Percentiles rank a stretch among this genome's conserved stretches.
phyloP scores from a whole-genome alignment of 805 yeast genomes.

The Candida mattraensis region DNA sequence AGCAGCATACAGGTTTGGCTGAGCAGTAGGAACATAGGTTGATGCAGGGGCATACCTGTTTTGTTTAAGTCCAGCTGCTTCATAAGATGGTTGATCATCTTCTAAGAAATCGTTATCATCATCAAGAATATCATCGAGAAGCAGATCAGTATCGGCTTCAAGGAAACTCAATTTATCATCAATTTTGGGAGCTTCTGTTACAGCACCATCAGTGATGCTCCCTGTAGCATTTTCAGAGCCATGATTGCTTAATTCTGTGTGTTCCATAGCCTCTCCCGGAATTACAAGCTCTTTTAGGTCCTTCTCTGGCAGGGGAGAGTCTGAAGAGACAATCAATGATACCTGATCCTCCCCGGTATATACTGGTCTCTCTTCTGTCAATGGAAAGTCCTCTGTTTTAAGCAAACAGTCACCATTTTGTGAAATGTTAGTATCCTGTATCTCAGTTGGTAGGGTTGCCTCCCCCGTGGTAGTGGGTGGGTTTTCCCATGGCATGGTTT shows the following conservation, averaged over 20 bases:
- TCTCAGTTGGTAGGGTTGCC: conserved; percentile 9
- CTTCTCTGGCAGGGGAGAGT: no score
- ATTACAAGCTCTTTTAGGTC: no score
- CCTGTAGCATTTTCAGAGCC: conserved; percentile 1
- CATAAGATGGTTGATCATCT: conserved; percentile 15
- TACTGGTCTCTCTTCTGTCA: no score
- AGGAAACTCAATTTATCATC: conserved; percentile 43
- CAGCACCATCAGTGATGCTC: conserved; percentile 1
- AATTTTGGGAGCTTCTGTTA: conserved; percentile 7
- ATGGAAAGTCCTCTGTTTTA: no score
- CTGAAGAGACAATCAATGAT: no score
- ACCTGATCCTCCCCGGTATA: no score
- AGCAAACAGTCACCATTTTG: no score
- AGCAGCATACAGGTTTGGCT: conserved; percentile 4
- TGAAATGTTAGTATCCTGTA: no score
- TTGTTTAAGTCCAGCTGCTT: neutral
- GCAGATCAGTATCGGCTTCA: conserved; percentile 44
- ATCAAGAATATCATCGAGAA: conserved; percentile 37
- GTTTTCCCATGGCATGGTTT: conserved; percentile 2
- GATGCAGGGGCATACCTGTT: conserved; percentile 1
- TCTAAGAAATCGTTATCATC: conserved; percentile 42
- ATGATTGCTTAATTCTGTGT: no score
- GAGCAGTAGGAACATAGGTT: neutral
- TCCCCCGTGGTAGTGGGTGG: neutral
- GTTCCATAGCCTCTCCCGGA: no score